These are phyloP conservation scores for Kwoniella sp. DNA, from an alignment of 768 basidiomycete genomes.

Conservation along the genomic window DNA sequence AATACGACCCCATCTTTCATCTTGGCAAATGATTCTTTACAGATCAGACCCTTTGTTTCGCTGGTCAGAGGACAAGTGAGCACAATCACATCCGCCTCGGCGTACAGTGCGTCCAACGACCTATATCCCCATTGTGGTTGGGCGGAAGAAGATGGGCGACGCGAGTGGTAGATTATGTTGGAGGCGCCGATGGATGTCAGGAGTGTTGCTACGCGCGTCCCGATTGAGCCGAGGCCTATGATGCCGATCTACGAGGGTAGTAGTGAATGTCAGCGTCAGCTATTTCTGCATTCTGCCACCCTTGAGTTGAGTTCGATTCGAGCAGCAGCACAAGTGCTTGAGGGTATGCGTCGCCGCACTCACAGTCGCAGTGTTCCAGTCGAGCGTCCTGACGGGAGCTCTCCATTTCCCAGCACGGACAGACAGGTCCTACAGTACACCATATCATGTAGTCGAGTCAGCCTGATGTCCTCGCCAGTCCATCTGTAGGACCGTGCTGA, in stretches of 20 bases:
- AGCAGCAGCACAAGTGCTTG: too few species aligned
- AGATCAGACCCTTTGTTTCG: conserved; percentile 39
- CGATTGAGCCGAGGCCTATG: conserved; percentile 56
- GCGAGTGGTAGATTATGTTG: conserved; percentile 51
- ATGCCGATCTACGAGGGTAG: conserved; percentile 48
- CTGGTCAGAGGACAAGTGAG: conserved; percentile 48
- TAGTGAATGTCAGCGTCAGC: conserved; percentile 16
- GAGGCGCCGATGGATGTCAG: conserved; percentile 51
- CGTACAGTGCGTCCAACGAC: conserved; percentile 49
- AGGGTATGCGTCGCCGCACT: too few species aligned
- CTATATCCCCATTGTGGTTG: conserved; percentile 31
- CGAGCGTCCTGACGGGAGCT: conserved; percentile 7
- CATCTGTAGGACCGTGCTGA: too few species aligned
- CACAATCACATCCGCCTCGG: conserved; percentile 41
- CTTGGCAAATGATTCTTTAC: conserved; percentile 36
- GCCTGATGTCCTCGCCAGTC: not conserved
- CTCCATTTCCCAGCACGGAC: conserved; percentile 28
- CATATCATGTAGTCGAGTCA: not conserved
- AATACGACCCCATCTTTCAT: conserved; percentile 53
- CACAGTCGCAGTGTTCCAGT: conserved; percentile 23
- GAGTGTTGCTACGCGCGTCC: conserved; percentile 44
- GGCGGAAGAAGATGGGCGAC: conserved; percentile 31
- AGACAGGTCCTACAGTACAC: conserved; percentile 22
- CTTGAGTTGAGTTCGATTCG: too few species aligned
- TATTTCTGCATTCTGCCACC: too few species aligned